Evolutionary conservation across 2,329 filamentous ascomycete species (phyloP).

Genomic region (Ceratocystis diversiconidia): DNA sequence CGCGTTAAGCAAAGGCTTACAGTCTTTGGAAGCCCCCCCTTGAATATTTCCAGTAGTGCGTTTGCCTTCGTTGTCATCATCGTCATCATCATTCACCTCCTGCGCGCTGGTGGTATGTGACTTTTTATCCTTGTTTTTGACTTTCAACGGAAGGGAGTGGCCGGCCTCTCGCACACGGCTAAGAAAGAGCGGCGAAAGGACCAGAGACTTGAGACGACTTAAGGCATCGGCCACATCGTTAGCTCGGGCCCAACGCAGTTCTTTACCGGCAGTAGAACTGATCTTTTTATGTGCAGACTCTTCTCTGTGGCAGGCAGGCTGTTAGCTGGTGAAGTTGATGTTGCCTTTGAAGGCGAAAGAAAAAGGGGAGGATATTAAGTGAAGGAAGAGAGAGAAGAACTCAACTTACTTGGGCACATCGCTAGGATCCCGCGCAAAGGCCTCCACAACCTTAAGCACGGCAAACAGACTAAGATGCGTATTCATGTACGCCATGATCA

Average conservation of each 20-base stretch:
- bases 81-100: background rate
- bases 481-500: constrained; percentile 43
- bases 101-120: background rate
- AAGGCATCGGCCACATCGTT: constrained; percentile 9
- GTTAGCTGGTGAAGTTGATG: background rate
- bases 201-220: constrained; percentile 13
- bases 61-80: background rate
- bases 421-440: constrained; percentile 14
- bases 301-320: constrained; percentile 27
- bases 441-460: constrained; percentile 16
- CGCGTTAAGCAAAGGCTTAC: background rate
- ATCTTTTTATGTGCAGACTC: constrained; percentile 47
- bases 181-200: constrained; percentile 13
- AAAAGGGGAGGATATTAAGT: background rate
- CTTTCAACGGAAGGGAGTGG: constrained; percentile 8
- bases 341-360: background rate
- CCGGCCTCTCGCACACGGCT: background rate
- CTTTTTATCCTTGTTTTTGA: background rate
- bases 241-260: constrained; percentile 35
- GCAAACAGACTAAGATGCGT: constrained; percentile 34
- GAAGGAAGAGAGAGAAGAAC: background rate
- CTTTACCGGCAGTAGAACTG: constrained; percentile 41
- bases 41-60: background rate
- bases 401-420: constrained; percentile 17
- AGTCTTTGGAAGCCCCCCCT: background rate